Conservation (phyloP, 768 basidiomycete species). For the Mycena chlorophos region DNA sequence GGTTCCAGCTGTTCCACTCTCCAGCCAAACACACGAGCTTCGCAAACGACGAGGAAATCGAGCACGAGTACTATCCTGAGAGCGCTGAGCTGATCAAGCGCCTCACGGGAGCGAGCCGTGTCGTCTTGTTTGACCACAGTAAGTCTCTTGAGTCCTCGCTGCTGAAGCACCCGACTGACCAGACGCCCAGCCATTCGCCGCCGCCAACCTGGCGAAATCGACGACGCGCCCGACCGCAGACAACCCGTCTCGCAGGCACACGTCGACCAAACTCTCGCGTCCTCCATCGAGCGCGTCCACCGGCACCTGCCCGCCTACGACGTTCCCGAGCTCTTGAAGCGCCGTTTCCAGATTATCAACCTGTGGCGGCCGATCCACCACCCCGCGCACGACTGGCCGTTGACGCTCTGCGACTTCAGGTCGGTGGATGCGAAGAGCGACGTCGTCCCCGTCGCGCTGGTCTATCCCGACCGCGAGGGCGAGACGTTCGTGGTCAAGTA, state of each 20-base stretch:
- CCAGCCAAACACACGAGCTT: constrained; percentile 32
- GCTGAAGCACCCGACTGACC: neutral
- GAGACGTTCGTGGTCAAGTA: constrained; percentile 38
- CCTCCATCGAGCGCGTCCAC: constrained; percentile 37
- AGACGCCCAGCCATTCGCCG: constrained; percentile 29
- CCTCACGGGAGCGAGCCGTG: constrained; percentile 38
- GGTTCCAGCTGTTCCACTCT: constrained; percentile 35
- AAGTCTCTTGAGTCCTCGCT: constrained; percentile 7
- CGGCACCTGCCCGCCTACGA: constrained; percentile 40
- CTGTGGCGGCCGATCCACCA: constrained; percentile 46
- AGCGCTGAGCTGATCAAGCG: constrained; percentile 38
- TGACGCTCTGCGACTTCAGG: constrained; percentile 43
- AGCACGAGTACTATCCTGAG: constrained; percentile 42
- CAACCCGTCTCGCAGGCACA: constrained; percentile 35
- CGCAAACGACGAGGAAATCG: constrained; percentile 35
- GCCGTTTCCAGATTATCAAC: constrained; percentile 50
- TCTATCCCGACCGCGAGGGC: constrained; percentile 38
- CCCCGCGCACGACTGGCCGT: constrained; percentile 39
- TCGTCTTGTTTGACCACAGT: constrained; percentile 46
- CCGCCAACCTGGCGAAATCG: constrained; percentile 26
- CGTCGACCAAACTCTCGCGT: constrained; percentile 40
- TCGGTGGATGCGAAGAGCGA: constrained; percentile 35
- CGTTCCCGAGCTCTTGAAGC: constrained; percentile 34
- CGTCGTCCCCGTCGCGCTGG: constrained; percentile 32
- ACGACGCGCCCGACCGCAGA: constrained; percentile 24